These are phyloP conservation scores for Xylariaceae sp. DNA, from an alignment of 2,329 filamentous ascomycete genomes.

Conservation along the genomic window DNA sequence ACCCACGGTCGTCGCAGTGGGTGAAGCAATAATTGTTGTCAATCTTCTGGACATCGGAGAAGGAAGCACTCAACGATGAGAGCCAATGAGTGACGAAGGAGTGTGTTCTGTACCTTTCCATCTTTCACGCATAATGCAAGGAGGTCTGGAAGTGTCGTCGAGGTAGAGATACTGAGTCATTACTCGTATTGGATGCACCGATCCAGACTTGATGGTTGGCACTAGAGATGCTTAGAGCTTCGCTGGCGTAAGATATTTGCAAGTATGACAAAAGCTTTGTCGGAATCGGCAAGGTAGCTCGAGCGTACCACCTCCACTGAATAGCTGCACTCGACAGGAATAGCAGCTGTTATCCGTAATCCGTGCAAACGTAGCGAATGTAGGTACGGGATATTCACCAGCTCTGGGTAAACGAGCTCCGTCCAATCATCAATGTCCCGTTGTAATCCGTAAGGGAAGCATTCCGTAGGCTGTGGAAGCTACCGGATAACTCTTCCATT, in stretches of 20 bases:
- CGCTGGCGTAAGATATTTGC: slow-evolving; percentile 6
- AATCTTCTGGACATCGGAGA: neutral
- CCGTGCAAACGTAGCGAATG: neutral
- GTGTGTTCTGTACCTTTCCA: neutral
- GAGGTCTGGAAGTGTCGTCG: neutral
- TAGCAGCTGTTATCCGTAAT: neutral
- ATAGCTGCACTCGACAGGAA: neutral
- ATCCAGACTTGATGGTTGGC: slow-evolving; percentile 3
- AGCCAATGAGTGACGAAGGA: neutral
- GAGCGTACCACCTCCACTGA: neutral
- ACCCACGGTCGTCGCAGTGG: neutral
- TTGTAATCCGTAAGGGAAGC: no score
- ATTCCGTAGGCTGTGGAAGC: no score
- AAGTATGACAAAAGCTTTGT: slow-evolving; percentile 5
- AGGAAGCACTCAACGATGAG: neutral
- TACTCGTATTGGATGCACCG: slow-evolving; percentile 13
- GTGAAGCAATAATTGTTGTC: neutral
- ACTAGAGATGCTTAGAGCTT: slow-evolving; percentile 4
- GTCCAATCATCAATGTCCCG: no score
- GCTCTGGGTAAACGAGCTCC: no score
- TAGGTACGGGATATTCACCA: no score
- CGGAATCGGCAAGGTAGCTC: neutral
- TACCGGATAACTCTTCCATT: no score
- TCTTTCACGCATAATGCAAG: neutral
- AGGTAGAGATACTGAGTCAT: slow-evolving; percentile 8